Conservation (phyloP, 2,329 filamentous ascomycete species). For the Calonectria hongkongensis region DNA sequence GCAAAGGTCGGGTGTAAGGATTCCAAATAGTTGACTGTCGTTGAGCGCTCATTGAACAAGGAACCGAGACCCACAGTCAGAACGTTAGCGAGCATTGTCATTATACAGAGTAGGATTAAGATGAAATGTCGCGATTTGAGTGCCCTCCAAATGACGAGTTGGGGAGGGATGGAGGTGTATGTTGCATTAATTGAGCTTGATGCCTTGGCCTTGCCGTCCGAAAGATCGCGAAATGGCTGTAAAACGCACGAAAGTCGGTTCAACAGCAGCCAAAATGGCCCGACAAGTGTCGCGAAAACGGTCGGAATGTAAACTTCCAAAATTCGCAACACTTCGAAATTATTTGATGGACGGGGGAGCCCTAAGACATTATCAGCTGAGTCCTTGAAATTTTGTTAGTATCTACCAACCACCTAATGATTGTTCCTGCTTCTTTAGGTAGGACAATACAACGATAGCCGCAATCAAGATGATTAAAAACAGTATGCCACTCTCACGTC, state of each 20-base stretch:
- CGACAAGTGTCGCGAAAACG: conserved; percentile 71
- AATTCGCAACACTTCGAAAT: conserved; percentile 60
- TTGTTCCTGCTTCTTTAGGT: conserved; percentile 51
- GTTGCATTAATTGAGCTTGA: conserved; percentile 63
- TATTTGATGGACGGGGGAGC: conserved; percentile 55
- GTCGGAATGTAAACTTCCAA: conserved; percentile 72
- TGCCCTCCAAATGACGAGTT: conserved; percentile 69
- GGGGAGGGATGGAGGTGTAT: conserved; percentile 75
- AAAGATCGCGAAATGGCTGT: conserved; percentile 72
- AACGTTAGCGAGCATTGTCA: conserved; percentile 71
- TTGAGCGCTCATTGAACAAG: conserved; percentile 65
- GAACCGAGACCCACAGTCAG: conserved; percentile 71
- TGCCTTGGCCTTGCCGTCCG: conserved; percentile 58
- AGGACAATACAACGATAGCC: conserved; percentile 44
- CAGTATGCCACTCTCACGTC: conserved; percentile 39
- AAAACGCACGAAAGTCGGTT: conserved; percentile 72
- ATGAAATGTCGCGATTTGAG: conserved; percentile 66
- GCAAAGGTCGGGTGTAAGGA: conserved; percentile 43
- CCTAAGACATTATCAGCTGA: conserved; percentile 48
- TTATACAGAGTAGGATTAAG: conserved; percentile 66
- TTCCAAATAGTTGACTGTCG: conserved; percentile 16
- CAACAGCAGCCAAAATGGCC: conserved; percentile 74
- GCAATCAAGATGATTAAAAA: conserved; percentile 44
- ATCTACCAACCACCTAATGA: conserved; percentile 45
- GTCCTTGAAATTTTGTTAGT: neutral